Conservation (phyloP, 139 green algal species). For the Haematococcus sp. region DNA sequence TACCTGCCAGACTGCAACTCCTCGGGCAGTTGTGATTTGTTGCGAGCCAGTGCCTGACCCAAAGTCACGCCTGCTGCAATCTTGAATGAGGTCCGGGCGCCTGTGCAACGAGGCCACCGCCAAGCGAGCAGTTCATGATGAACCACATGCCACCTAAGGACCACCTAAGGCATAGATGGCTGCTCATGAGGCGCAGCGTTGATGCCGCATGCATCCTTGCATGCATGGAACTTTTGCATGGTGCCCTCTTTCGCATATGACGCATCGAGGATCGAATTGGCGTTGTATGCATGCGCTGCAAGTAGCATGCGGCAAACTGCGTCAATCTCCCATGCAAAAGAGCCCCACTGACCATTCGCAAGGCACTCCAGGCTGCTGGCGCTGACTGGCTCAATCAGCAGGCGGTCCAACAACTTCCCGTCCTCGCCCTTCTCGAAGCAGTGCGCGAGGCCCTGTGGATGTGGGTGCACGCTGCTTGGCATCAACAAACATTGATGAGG, state of each 20-base stretch:
- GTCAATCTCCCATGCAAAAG: neutral
- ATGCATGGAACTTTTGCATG: too few relatives aligned
- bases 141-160: too few relatives aligned
- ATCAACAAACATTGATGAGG: neutral
- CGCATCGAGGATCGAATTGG: too few relatives aligned
- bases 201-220: too few relatives aligned
- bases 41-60: conserved; percentile 49
- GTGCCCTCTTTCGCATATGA: too few relatives aligned
- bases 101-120: too few relatives aligned
- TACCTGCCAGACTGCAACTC: conserved; percentile 62
- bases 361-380: conserved; percentile 84
- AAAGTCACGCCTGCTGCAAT: conserved; percentile 62
- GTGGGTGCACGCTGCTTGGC: neutral
- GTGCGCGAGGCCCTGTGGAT: conserved; percentile 67
- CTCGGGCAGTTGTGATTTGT: conserved; percentile 56
- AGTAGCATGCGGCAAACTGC: neutral
- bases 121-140: too few relatives aligned
- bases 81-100: conserved; percentile 79
- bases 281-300: too few relatives aligned
- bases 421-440: conserved; percentile 81
- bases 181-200: too few relatives aligned
- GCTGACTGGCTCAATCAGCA: conserved; percentile 82
- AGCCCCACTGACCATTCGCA: conserved; percentile 51
- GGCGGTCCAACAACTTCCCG: conserved; percentile 64
- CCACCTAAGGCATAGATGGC: too few relatives aligned